Percentiles rank a stretch among this genome's conserved stretches.
These are phyloP conservation scores for Gastrolobium bilobum DNA, from an alignment of 306 rosid species.

Conservation along the genomic window DNA sequence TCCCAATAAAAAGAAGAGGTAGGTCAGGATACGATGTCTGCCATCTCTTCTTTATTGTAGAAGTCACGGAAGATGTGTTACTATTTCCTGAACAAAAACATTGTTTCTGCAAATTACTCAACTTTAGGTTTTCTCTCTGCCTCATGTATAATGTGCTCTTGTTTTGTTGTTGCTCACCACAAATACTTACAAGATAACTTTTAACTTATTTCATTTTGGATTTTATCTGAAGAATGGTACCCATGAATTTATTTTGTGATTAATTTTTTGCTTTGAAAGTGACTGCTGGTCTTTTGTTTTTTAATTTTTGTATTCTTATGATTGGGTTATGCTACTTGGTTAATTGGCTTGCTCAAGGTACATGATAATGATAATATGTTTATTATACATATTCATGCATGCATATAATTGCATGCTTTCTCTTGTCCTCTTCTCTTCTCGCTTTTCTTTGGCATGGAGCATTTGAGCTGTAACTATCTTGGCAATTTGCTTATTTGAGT, in stretches of 20 bases:
- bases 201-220: background rate
- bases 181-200: slow-evolving; percentile 13
- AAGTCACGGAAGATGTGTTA: background rate
- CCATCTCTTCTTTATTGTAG: background rate
- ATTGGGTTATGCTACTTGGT: slow-evolving; percentile 8
- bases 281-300: background rate
- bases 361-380: background rate
- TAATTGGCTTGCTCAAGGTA: slow-evolving; percentile 32
- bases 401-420: slow-evolving; percentile 9
- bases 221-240: slow-evolving; percentile 6
- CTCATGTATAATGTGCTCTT: slow-evolving; percentile 22
- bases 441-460: slow-evolving; percentile 11
- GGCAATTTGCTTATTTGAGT: slow-evolving; percentile 32
- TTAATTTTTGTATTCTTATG: slow-evolving; percentile 7
- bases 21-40: slow-evolving; percentile 1
- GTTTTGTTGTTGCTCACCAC: background rate
- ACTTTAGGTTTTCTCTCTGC: slow-evolving; percentile 17
- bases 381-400: background rate
- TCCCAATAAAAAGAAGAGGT: slow-evolving; percentile 2
- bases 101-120: slow-evolving; percentile 14
- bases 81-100: slow-evolving; percentile 19
- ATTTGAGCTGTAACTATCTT: slow-evolving; percentile 25
- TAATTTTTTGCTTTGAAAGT: slow-evolving; percentile 22
- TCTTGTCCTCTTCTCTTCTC: background rate
- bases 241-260: slow-evolving; percentile 20